These are phyloP conservation scores for Vitis hybrid DNA, from an alignment of 177 flowering plant species.

Conservation along the genomic window DNA sequence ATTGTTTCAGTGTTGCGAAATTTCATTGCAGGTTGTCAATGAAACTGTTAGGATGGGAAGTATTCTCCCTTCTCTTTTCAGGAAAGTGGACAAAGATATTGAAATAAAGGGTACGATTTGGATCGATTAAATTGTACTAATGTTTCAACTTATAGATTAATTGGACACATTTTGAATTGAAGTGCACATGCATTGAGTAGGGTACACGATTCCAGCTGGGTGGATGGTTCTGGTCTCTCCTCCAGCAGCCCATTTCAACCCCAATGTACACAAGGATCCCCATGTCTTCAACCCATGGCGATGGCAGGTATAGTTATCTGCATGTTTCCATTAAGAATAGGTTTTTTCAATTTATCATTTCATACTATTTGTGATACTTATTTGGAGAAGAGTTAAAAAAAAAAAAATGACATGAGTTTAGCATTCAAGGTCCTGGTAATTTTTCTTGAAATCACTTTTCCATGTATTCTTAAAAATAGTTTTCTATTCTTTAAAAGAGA, in stretches of 20 bases:
- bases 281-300: constrained; percentile 79
- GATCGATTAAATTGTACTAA: neutral
- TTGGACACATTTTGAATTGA: neutral
- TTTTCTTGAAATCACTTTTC: no score
- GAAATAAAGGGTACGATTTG: constrained; percentile 57
- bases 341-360: no score
- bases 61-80: constrained; percentile 86
- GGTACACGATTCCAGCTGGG: constrained; percentile 84
- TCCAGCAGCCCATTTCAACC: constrained; percentile 92
- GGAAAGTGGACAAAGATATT: constrained; percentile 64
- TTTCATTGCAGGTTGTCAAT: constrained; percentile 66
- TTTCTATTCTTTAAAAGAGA: no score
- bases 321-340: no score
- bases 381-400: no score
- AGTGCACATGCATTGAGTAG: constrained; percentile 40
- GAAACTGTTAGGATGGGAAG: constrained; percentile 93
- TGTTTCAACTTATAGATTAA: neutral
- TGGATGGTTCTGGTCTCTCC: constrained; percentile 97
- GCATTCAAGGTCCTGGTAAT: no score
- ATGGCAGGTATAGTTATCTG: constrained; percentile 56
- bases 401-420: no score
- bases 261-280: constrained; percentile 68
- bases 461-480: no score
- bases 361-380: no score
- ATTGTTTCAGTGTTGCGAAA: neutral